Percentiles rank a stretch among this genome's conserved stretches.
Conservation (phyloP, 116 monocot genomes). For the Iris pallida region DNA sequence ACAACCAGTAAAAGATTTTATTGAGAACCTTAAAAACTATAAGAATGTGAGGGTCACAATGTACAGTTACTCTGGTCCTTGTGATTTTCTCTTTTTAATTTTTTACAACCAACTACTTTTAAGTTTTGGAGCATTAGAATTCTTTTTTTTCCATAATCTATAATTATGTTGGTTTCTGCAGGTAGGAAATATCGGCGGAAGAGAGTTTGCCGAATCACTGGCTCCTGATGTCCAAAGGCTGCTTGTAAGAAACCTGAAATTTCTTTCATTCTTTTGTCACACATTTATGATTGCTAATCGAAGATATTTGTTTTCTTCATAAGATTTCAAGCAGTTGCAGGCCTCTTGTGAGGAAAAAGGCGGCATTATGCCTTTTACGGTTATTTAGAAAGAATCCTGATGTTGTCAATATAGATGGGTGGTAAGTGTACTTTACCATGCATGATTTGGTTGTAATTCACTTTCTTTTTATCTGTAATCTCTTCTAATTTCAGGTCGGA, state of each 20-base stretch:
- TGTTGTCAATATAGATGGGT: conserved; percentile 97
- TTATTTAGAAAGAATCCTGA: conserved; percentile 93
- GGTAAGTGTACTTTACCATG: conserved; percentile 36
- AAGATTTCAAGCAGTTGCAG: conserved; percentile 95
- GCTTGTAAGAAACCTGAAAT: conserved; percentile 51
- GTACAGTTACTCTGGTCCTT: no score
- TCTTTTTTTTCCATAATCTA: neutral
- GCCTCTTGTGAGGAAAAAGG: conserved; percentile 96
- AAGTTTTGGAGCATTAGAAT: no score
- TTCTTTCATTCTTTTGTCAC: conserved; percentile 4
- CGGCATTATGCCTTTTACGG: conserved; percentile 91
- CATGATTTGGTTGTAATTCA: neutral
- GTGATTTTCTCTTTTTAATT: no score
- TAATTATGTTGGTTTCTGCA: conserved; percentile 16
- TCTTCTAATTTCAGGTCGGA: conserved; percentile 63
- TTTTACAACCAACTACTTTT: no score
- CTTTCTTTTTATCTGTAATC: conserved; percentile 2
- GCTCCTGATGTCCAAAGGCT: conserved; percentile 96
- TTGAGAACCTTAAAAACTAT: no score
- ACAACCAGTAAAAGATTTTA: no score
- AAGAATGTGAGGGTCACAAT: no score
- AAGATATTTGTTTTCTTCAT: conserved; percentile 15
- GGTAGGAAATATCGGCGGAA: conserved; percentile 98
- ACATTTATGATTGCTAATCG: conserved; percentile 5
- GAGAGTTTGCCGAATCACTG: conserved; percentile 94